phyloP scores from a whole-genome alignment of 495 filamentous ascomycete species.

The Daldinia grandis region DNA sequence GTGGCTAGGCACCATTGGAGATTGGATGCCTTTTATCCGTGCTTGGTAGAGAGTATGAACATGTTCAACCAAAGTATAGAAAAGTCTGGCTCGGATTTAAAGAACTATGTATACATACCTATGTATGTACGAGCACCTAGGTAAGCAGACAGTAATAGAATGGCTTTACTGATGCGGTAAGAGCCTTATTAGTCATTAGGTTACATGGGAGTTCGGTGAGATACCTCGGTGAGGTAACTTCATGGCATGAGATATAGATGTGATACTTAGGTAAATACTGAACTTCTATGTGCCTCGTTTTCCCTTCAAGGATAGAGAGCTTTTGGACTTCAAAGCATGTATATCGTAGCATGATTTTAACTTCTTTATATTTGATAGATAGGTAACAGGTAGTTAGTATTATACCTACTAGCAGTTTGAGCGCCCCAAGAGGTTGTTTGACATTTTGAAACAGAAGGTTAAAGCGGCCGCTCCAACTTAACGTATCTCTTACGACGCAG shows the following conservation, averaged over 20 bases:
- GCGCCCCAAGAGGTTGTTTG: neutral
- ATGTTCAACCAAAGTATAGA: slow-evolving; percentile 33
- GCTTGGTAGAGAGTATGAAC: slow-evolving; percentile 32
- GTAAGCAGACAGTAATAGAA: slow-evolving; percentile 6
- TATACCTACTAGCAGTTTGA: neutral
- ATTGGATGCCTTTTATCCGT: slow-evolving; percentile 9
- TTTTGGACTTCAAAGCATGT: no score
- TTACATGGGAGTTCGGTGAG: slow-evolving; percentile 26
- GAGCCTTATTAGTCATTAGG: slow-evolving; percentile 27
- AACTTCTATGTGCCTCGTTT: neutral
- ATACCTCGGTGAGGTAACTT: slow-evolving; percentile 12
- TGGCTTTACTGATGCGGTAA: slow-evolving; percentile 11
- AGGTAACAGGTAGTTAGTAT: neutral
- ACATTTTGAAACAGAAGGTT: neutral
- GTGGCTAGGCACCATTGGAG: neutral
- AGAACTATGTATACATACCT: slow-evolving; percentile 5
- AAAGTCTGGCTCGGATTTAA: slow-evolving; percentile 25
- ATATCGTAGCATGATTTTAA: neutral
- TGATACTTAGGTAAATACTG: neutral
- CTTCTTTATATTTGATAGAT: neutral
- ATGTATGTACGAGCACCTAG: no score
- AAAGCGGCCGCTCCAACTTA: neutral
- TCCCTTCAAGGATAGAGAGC: neutral
- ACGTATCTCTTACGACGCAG: neutral
- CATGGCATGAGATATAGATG: slow-evolving; percentile 3